Evolutionary conservation across 2,329 filamentous ascomycete species (phyloP), one percentile per base, ranked within the genome.

Genomic region (Thielaviopsis ethacetica): DNA sequence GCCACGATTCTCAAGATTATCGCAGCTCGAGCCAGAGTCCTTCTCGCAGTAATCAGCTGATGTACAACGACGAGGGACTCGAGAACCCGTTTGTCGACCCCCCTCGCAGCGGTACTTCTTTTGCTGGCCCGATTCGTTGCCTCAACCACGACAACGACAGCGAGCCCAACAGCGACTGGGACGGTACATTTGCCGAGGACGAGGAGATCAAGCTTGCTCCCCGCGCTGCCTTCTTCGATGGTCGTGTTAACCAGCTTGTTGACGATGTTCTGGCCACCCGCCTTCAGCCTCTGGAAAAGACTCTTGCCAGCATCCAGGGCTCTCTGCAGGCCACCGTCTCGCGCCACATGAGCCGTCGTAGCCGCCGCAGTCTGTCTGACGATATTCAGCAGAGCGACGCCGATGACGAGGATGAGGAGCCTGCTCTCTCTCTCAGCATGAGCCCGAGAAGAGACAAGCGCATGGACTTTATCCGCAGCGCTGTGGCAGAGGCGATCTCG

Each of bases 381-480:
- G 86, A 89, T 30, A 67, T 78, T 3, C 76, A 81, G 54, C 83
- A 94, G 61, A 96, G 91, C 68, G 93, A 97, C 71, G 91, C 93
- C 12, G 91, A 97, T 68, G 91, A 95, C 62, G 90, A 95, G 67
- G 91, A 94, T 64, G 90, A 95, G 22, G 87, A 84, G 59, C 78
- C 82, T 59, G 62, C 72, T 61, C 72, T 76, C 62, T 77, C 82
- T 67, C 83, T 88, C 56, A 86, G 86, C 5, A 77, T 84, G 64
- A 96, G 91, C 64, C 88, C 90, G 19, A 80, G 81, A 60, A 80
- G 84, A 62, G 89, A 95, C 67, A 84, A 84, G 65, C 88, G 82
- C 65, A 71, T 91, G 65, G 90, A 96, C 60, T 89, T 91, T 68
- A 88, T 98, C 63, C 85, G 84, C 58, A 74, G 75, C 24, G 81